These are phyloP conservation scores for Scopulariopsis brevicaulis DNA, from an alignment of 2,329 filamentous ascomycete species.

Conservation along the genomic window DNA sequence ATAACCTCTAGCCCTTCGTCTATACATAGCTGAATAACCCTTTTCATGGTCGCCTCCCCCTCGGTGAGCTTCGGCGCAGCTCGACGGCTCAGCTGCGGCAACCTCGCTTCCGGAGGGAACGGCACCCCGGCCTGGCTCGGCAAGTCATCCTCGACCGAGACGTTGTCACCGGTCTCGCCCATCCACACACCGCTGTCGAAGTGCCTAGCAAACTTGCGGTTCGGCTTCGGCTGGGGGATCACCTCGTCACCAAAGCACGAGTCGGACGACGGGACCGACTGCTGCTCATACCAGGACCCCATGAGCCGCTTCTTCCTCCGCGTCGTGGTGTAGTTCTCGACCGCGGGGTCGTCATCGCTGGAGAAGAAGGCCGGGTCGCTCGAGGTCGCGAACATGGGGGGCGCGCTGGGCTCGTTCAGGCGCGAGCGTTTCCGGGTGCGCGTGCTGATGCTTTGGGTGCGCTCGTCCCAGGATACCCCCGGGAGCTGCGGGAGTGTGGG, in stretches of 20 bases:
- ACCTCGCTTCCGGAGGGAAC: conserved; percentile 12
- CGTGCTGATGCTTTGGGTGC: conserved; percentile 22
- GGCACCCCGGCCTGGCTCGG: not conserved
- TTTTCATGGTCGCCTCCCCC: conserved; percentile 31
- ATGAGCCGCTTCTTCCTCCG: conserved; percentile 50
- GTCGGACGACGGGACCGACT: conserved; percentile 34
- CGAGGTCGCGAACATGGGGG: conserved; percentile 39
- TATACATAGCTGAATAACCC: conserved; percentile 37
- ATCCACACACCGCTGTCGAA: conserved; percentile 61
- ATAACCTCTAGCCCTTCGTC: conserved; percentile 48
- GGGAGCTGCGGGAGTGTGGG: conserved; percentile 26
- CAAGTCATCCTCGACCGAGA: not conserved
- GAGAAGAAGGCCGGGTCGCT: conserved; percentile 64
- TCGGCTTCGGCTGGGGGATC: conserved; percentile 23
- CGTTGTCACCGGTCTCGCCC: conserved; percentile 30
- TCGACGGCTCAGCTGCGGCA: conserved; percentile 9
- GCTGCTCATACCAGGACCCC: conserved; percentile 58
- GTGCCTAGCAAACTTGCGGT: conserved; percentile 44
- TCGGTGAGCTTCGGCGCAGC: conserved; percentile 15
- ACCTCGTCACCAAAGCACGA: conserved; percentile 29
- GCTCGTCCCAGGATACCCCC: conserved; percentile 24
- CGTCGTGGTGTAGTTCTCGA: conserved; percentile 49
- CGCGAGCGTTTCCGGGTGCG: conserved; percentile 27
- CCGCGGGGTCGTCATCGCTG: conserved; percentile 56
- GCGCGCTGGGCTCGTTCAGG: conserved; percentile 13